Evolutionary conservation across 2,329 filamentous ascomycete species (phyloP).

Genomic region (Fonsecaea pedrosoi): DNA sequence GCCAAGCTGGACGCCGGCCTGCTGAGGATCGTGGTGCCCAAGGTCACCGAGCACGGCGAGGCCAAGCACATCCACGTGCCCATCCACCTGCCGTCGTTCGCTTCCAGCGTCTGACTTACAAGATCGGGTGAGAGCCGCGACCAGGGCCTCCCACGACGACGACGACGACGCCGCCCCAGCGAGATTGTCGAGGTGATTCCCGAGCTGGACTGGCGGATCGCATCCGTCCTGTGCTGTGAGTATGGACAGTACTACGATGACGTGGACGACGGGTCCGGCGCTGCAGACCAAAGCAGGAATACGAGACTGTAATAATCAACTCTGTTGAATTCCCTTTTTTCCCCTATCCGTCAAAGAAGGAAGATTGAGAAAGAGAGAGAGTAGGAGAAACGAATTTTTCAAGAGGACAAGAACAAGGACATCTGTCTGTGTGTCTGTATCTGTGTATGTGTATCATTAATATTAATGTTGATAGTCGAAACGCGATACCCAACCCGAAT

Average conservation of each 20-base stretch:
- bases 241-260: neutral
- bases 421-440: too few species aligned
- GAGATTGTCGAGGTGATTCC: neutral
- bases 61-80: conserved; percentile 18
- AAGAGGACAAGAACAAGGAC: too few species aligned
- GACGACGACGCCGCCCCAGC: neutral
- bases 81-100: neutral
- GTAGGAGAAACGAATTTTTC: too few species aligned
- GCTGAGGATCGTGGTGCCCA: conserved; percentile 36
- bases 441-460: too few species aligned
- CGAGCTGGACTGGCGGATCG: conserved; percentile 6
- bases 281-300: neutral
- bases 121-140: neutral
- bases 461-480: too few species aligned
- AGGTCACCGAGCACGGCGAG: conserved; percentile 31
- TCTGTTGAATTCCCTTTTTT: neutral
- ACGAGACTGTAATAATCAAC: neutral
- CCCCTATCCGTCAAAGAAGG: too few species aligned
- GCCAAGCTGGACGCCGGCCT: conserved; percentile 38
- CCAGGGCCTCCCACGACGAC: neutral
- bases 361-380: too few species aligned
- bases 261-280: neutral
- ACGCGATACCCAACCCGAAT: too few species aligned
- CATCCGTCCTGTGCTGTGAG: neutral
- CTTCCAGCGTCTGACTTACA: neutral